Percentiles rank a stretch among this genome's conserved stretches.
Evolutionary conservation across 1,284 basidiomycete genomes (phyloP).

Genomic region (Cryptococcus sp.): DNA sequence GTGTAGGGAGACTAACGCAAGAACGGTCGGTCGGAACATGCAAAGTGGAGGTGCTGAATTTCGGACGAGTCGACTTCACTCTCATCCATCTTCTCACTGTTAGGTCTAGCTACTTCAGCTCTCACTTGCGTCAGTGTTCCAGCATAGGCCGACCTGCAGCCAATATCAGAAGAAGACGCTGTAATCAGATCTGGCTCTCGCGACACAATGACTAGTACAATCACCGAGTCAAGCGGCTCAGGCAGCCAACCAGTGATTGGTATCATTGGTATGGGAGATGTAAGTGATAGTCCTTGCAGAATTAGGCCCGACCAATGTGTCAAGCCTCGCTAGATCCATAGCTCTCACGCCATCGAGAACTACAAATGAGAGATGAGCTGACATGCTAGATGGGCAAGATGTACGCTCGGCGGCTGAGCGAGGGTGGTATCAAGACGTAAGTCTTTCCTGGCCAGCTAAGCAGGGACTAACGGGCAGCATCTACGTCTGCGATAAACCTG

Average conservation of each 20-base stretch:
- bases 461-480: slow-evolving; percentile 56
- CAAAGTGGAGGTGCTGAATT: background rate
- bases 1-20: no score
- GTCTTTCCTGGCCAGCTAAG: slow-evolving; percentile 21
- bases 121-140: no score
- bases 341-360: background rate
- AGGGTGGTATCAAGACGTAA: slow-evolving; percentile 80
- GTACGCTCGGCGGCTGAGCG: slow-evolving; percentile 74
- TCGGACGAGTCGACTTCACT: background rate
- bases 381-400: slow-evolving; percentile 77
- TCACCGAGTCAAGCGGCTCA: no score
- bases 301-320: background rate
- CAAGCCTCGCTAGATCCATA: no score
- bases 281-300: no score
- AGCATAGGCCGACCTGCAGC: no score
- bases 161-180: no score
- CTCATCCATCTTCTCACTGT: no score
- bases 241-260: slow-evolving; percentile 67
- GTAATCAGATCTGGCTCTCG: no score
- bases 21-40: no score
- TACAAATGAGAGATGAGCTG: slow-evolving; percentile 14
- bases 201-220: no score
- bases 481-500: slow-evolving; percentile 84
- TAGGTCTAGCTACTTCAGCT: no score
- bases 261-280: slow-evolving; percentile 78